These are phyloP conservation scores for Sanghuangporus sanghuang DNA, from an alignment of 1,284 basidiomycete species.

Conservation along the genomic window DNA sequence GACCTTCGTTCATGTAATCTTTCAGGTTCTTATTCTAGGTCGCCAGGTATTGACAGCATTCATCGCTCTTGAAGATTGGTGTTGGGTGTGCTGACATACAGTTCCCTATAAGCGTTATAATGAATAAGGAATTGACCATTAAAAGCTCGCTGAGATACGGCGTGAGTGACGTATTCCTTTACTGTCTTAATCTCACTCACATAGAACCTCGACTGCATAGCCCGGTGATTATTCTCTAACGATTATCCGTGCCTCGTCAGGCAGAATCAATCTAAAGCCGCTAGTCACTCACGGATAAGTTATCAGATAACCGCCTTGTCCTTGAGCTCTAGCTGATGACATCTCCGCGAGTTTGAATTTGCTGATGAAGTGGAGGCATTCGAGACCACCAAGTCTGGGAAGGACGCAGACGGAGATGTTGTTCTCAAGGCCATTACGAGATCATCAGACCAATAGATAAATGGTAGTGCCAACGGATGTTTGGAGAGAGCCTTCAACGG, in stretches of 20 bases:
- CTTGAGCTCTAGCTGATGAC: too few species aligned
- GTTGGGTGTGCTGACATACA: constrained; percentile 62
- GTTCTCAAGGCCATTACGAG: constrained; percentile 76
- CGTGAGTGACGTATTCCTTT: constrained; percentile 35
- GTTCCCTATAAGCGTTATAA: constrained; percentile 54
- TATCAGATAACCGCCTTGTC: neutral
- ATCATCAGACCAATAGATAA: neutral
- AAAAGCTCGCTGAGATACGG: constrained; percentile 88
- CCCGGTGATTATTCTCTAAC: constrained; percentile 83
- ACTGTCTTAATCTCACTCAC: neutral
- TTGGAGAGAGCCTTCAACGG: neutral
- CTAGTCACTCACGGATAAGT: constrained; percentile 80
- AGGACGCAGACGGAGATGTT: constrained; percentile 69
- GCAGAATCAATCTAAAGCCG: constrained; percentile 82
- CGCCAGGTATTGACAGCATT: constrained; percentile 42
- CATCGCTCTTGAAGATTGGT: constrained; percentile 48
- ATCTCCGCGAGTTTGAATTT: constrained; percentile 57
- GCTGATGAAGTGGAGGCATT: constrained; percentile 76
- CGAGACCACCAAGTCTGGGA: constrained; percentile 71
- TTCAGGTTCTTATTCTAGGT: neutral
- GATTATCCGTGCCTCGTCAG: constrained; percentile 75
- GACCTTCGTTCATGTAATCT: constrained; percentile 59
- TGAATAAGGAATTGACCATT: constrained; percentile 74
- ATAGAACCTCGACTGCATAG: constrained; percentile 29
- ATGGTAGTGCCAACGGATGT: neutral